A percentile compares a stretch with the other conserved stretches of the same genome.
Evolutionary conservation across 2,329 filamentous ascomycete species (phyloP).

Genomic region (Pyrenophora tritici-repentis): DNA sequence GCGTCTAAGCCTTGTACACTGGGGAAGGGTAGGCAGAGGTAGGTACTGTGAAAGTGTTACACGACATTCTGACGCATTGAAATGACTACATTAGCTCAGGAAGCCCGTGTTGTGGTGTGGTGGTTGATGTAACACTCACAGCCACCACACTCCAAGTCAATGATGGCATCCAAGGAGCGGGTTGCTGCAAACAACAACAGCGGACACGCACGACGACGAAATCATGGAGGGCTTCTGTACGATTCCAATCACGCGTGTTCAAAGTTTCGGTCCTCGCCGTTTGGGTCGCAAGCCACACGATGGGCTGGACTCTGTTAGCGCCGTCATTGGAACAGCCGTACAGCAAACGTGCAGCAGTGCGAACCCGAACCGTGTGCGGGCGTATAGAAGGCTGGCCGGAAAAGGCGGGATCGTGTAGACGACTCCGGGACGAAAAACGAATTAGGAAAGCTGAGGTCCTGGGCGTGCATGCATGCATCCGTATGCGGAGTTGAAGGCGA

Average conservation of each 20-base stretch:
- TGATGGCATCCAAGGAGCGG: not conserved
- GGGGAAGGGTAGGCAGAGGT: not conserved
- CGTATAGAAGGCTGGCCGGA: no score
- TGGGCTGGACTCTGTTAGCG: slow-evolving; percentile 31
- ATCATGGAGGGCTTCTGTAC: not conserved
- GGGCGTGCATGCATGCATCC: not conserved
- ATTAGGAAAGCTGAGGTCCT: not conserved
- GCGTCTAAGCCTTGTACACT: not conserved
- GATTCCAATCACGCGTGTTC: slow-evolving; percentile 5
- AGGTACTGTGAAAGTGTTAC: not conserved
- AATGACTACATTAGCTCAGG: not conserved
- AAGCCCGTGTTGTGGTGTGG: not conserved
- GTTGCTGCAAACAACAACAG: not conserved
- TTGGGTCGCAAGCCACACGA: slow-evolving; percentile 37
- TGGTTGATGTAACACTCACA: not conserved
- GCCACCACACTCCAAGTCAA: slow-evolving; percentile 1
- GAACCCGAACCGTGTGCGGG: no score
- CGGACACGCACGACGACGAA: not conserved
- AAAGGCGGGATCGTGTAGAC: no score
- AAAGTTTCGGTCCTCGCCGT: slow-evolving; percentile 20
- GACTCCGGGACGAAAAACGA: not conserved
- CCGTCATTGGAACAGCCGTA: not conserved
- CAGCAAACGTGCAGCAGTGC: no score
- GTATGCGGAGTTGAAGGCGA: not conserved
- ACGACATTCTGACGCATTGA: not conserved